These are phyloP conservation scores for Epicoccum nigrum DNA, from an alignment of 2,329 filamentous ascomycete genomes.

Conservation along the genomic window DNA sequence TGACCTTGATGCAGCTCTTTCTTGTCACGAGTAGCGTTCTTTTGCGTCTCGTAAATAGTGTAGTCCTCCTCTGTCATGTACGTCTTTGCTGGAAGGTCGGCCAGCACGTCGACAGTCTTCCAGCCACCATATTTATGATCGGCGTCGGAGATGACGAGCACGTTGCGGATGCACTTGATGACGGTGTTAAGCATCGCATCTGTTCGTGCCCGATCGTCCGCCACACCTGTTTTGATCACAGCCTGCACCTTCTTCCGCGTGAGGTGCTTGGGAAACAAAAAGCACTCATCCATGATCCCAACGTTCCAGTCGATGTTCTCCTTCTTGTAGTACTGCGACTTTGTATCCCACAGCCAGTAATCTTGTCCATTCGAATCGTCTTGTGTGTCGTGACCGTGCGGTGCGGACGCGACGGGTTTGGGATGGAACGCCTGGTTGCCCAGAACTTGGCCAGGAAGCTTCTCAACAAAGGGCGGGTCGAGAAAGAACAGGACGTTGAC, in stretches of 20 bases:
- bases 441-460: constrained; percentile 6
- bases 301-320: constrained; percentile 11
- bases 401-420: constrained; percentile 6
- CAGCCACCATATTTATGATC: constrained; percentile 54
- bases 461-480: constrained; percentile 13
- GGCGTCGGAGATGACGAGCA: constrained; percentile 61
- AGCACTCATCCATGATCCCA: constrained; percentile 27
- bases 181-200: constrained; percentile 57
- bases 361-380: constrained; percentile 11
- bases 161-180: constrained; percentile 59
- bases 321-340: constrained; percentile 14
- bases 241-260: constrained; percentile 44
- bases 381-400: constrained; percentile 9
- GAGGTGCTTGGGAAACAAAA: constrained; percentile 39
- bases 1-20: constrained; percentile 41
- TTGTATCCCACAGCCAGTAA: constrained; percentile 24
- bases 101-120: constrained; percentile 47
- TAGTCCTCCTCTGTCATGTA: constrained; percentile 44
- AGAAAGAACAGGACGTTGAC: constrained; percentile 20
- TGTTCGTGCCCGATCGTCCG: constrained; percentile 59
- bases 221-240: constrained; percentile 61
- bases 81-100: constrained; percentile 45
- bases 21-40: constrained; percentile 8
- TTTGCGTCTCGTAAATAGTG: constrained; percentile 41
- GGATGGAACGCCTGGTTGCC: constrained; percentile 19